These are phyloP conservation scores for Corchorus olitorius DNA, from an alignment of 345 rosid genomes.

Conservation along the genomic window DNA sequence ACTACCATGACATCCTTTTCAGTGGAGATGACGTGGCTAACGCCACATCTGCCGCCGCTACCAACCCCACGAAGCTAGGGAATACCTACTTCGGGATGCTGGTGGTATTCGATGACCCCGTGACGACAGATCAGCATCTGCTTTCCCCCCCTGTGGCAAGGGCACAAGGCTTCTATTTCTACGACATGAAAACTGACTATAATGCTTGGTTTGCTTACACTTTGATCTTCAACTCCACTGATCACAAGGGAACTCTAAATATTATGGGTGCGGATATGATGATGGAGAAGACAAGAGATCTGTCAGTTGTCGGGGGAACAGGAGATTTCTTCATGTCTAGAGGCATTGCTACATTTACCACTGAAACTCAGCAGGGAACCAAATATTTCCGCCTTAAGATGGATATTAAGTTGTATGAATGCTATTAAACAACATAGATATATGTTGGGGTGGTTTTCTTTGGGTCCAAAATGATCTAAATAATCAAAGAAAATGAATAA, in stretches of 20 bases:
- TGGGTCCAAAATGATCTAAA: no score
- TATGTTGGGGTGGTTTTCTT: neutral
- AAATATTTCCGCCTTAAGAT: slow-evolving; percentile 64
- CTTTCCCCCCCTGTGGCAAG: slow-evolving; percentile 46
- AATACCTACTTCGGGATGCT: slow-evolving; percentile 46
- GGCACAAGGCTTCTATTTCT: slow-evolving; percentile 75
- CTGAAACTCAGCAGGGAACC: slow-evolving; percentile 56
- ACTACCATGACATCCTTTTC: slow-evolving; percentile 60
- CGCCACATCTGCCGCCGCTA: slow-evolving; percentile 48
- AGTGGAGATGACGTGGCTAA: slow-evolving; percentile 46
- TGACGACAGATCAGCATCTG: slow-evolving; percentile 45
- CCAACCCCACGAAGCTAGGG: slow-evolving; percentile 42
- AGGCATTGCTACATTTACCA: slow-evolving; percentile 64
- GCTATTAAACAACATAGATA: slow-evolving; percentile 33
- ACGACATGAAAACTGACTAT: slow-evolving; percentile 47
- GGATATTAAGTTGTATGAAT: slow-evolving; percentile 55
- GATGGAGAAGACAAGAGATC: slow-evolving; percentile 65
- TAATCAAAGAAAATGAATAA: neutral
- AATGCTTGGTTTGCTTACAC: slow-evolving; percentile 53
- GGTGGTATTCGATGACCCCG: slow-evolving; percentile 62
- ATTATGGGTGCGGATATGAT: slow-evolving; percentile 69
- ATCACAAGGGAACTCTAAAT: slow-evolving; percentile 59
- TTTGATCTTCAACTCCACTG: slow-evolving; percentile 59
- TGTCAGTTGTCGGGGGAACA: slow-evolving; percentile 72
- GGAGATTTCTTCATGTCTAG: slow-evolving; percentile 85